Base-by-base conservation (phyloP, 306 rosid genomes). In the Boehmeria nivea region DNA sequence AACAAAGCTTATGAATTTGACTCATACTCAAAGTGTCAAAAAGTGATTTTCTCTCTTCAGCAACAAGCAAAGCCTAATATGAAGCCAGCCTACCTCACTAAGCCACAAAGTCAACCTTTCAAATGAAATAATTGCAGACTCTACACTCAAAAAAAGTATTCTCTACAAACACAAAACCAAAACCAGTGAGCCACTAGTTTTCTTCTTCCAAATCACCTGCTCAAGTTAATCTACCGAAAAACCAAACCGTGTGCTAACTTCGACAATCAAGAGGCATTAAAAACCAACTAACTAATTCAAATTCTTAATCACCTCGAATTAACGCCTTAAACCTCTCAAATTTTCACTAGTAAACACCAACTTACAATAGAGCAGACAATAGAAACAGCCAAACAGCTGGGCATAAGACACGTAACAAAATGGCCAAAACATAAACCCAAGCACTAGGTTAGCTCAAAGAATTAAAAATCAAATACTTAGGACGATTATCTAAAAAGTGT, bases 181-280 rank as follows among this genome's bases (percentile, higher is more conserved):
- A n/a, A n/a, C n/a, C n/a, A n/a, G n/a, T n/a, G 57, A 68, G 65
- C 75, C 69, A 75, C 45, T 19, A 81, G 36, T 48, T 78, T 72
- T 33, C 49, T 43, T 49, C 51, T 72, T 54, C 63, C 61, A 63
- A 54, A 60, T 54, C 56, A 57, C 71, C 45, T 63, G 59, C 83
- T 63, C 56, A 60, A 67, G 47, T 36, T 44, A 42, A 71, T 51
- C 39, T 6, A 45, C 51, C 28, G 14, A 60, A 43, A 53, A 31
- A 70, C 56, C 24, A 50, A 72, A 59, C 26, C 79, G 61, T 65
- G 77, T 72, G 78, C 65, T 36, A 50, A 68, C 60, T 37, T 72
- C 44, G 72, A 81, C 68, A 54, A 56, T 48, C 51, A 57, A 48
- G 28, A 37, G 39, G 19, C 33, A 47, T 51, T 36, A 6, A 49